phyloP scores from a whole-genome alignment of 805 yeast species.

The Candida pseudofarinosa region DNA sequence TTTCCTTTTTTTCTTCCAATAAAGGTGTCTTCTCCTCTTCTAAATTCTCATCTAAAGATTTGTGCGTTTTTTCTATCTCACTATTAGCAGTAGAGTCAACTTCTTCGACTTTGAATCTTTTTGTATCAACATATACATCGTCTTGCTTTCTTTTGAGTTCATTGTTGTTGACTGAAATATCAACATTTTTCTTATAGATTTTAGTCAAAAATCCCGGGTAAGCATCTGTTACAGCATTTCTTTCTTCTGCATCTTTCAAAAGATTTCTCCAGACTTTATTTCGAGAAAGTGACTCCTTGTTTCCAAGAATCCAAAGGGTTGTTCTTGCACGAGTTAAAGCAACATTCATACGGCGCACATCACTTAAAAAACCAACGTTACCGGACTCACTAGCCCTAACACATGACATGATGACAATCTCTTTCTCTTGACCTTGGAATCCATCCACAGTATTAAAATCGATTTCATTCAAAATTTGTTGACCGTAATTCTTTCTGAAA shows the following conservation, averaged over 20 bases:
- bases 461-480: conserved; percentile 55
- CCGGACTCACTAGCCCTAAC: conserved; percentile 77
- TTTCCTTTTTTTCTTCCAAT: not conserved
- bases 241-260: conserved; percentile 56
- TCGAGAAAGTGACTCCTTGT: conserved; percentile 56
- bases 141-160: conserved; percentile 1
- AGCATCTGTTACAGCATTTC: conserved; percentile 36
- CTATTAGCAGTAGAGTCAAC: no score
- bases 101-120: not conserved
- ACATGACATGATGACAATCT: conserved; percentile 88
- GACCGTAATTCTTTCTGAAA: conserved; percentile 62
- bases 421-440: conserved; percentile 88
- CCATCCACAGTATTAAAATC: conserved; percentile 97
- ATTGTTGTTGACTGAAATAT: not conserved
- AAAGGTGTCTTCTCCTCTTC: not conserved
- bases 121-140: not conserved
- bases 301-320: conserved; percentile 90
- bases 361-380: conserved; percentile 83
- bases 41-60: no score
- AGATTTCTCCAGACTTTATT: conserved; percentile 74
- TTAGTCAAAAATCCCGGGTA: conserved; percentile 31
- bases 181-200: not conserved
- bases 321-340: conserved; percentile 92
- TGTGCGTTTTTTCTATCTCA: no score
- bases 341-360: conserved; percentile 93